Evolutionary conservation across 345 rosid genomes (phyloP).

Genomic region (Ailanthus altissimus): DNA sequence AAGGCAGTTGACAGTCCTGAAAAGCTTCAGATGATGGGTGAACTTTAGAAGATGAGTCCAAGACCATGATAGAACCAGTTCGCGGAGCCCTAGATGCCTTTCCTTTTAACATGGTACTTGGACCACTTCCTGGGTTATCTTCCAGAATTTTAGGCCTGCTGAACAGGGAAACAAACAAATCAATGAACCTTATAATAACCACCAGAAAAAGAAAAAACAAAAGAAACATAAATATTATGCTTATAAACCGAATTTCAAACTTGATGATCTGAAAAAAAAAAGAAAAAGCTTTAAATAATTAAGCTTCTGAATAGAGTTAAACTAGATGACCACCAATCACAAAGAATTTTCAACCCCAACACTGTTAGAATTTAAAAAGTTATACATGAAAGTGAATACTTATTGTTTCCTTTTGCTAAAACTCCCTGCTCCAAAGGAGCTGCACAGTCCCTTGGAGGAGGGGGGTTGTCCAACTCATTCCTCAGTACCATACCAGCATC

Average conservation of each 20-base stretch:
- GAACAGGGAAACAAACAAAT: constrained; percentile 25
- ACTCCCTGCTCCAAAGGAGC: constrained; percentile 55
- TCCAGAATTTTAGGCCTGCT: constrained; percentile 64
- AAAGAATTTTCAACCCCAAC: background rate
- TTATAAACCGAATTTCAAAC: background rate
- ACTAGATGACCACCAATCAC: background rate
- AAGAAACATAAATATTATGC: background rate
- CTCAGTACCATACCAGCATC: constrained; percentile 50
- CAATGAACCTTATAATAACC: constrained; percentile 16
- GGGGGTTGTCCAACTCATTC: constrained; percentile 59
- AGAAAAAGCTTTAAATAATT: too few species aligned
- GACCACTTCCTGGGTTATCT: constrained; percentile 50
- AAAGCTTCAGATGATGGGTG: constrained; percentile 54
- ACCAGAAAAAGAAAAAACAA: background rate
- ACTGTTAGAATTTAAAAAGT: constrained; percentile 12
- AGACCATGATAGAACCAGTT: constrained; percentile 60
- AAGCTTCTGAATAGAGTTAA: too few species aligned
- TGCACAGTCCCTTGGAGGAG: constrained; percentile 58
- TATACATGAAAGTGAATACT: constrained; percentile 50
- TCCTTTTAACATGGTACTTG: constrained; percentile 58
- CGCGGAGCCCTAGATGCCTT: constrained; percentile 71
- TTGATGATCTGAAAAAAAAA: background rate
- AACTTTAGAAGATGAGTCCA: constrained; percentile 67
- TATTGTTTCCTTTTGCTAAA: constrained; percentile 60
- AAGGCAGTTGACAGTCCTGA: constrained; percentile 58